Percentiles rank a stretch among this genome's conserved stretches.
These are phyloP conservation scores for Closterium sp. DNA, from an alignment of 139 green algal species.

Conservation along the genomic window DNA sequence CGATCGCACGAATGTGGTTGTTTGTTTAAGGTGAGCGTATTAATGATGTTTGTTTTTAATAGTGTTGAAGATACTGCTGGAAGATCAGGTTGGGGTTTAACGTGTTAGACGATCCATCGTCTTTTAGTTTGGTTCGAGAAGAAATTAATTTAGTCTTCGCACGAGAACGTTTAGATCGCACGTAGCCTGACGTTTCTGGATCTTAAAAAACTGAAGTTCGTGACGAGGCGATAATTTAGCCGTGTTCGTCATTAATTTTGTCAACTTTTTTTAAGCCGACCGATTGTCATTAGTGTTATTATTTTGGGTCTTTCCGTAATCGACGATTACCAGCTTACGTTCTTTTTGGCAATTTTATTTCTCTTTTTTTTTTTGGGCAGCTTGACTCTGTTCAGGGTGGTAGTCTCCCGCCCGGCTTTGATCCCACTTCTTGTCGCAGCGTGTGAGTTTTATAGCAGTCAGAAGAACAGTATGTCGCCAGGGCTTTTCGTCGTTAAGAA, in stretches of 20 bases:
- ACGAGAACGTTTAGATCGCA: background rate
- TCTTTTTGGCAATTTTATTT: background rate
- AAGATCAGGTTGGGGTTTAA: background rate
- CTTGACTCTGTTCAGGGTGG: slow-evolving; percentile 17
- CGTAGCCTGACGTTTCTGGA: background rate
- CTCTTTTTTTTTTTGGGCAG: slow-evolving; percentile 8
- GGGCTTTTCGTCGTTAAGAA: background rate
- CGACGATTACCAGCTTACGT: background rate
- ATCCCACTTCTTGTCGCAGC: slow-evolving; percentile 19
- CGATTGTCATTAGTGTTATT: background rate
- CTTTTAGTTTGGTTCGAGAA: background rate
- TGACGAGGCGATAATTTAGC: background rate
- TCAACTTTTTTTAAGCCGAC: too few relatives aligned
- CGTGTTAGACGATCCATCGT: background rate
- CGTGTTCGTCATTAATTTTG: background rate
- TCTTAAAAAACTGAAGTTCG: background rate
- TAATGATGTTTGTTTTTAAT: too few relatives aligned
- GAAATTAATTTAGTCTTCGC: background rate
- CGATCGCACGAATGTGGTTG: too few relatives aligned
- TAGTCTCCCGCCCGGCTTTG: slow-evolving; percentile 27
- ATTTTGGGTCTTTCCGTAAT: background rate
- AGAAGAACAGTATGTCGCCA: background rate
- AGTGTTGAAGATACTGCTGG: background rate
- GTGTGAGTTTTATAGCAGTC: slow-evolving; percentile 32
- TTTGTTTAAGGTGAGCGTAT: too few relatives aligned